Conservation (phyloP, 352 stramenopile species). For the Hyaloperonospora brassicae region DNA sequence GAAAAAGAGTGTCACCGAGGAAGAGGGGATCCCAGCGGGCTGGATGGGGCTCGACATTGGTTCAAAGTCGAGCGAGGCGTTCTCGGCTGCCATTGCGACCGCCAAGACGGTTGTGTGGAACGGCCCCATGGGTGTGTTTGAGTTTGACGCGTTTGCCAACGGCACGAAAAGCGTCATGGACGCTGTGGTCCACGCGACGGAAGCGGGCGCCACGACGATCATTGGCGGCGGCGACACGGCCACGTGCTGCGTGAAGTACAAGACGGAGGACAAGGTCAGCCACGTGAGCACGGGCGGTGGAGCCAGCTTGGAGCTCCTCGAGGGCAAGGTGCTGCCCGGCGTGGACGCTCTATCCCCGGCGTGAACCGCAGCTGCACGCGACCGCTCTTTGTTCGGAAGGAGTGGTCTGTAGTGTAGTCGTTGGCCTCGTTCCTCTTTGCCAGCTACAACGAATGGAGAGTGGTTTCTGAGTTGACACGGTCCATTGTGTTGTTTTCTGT, state of each 20-base stretch:
- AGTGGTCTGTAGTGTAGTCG: conserved; percentile 22
- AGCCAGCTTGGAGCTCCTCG: conserved; percentile 94
- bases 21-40: conserved; percentile 90
- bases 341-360: conserved; percentile 90
- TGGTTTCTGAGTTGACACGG: too few species aligned
- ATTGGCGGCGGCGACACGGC: conserved; percentile 98
- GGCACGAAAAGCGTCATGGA: conserved; percentile 95
- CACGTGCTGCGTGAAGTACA: conserved; percentile 83
- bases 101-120: conserved; percentile 99
- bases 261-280: conserved; percentile 86
- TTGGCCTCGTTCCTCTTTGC: conserved; percentile 7
- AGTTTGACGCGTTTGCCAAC: conserved; percentile 95
- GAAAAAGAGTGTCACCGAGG: conserved; percentile 83
- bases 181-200: conserved; percentile 92
- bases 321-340: conserved; percentile 97
- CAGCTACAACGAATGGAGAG: too few species aligned
- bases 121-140: conserved; percentile 99
- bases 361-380: conserved; percentile 23
- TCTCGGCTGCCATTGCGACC: conserved; percentile 64
- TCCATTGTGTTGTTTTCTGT: too few species aligned
- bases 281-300: conserved; percentile 91
- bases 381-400: conserved; percentile 14
- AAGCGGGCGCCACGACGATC: conserved; percentile 92
- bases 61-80: conserved; percentile 85
- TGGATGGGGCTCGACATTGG: conserved; percentile 99